Base-by-base conservation (phyloP, 2,329 filamentous ascomycete species). In the Colletotrichum liaoningense region DNA sequence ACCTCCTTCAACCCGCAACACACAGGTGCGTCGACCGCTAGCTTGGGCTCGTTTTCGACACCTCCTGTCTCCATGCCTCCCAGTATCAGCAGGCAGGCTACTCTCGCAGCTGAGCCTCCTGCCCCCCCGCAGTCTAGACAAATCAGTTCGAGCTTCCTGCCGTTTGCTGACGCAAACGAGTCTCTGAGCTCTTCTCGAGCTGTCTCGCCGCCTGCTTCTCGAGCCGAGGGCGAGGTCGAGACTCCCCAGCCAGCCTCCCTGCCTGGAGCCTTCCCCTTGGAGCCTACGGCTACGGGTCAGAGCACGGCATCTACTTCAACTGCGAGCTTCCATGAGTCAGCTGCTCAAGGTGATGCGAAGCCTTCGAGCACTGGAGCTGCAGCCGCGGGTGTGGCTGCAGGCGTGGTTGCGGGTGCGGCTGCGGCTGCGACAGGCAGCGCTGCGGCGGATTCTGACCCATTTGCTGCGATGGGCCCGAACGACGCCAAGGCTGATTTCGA, bases 401-500 rank as follows among this genome's bases (percentile, higher is more conserved):
- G 35, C 14, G 62, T 70, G 11, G 67, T 60, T 59, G 63, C 65
- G 16, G 66, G 65, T 19, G 62, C 72, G 16, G 66, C 63, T 19
- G 62, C 72, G 8, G 67, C 60, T 64, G 63, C 65, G 14, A 55
- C 59, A 1, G 64, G 75, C 63, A 60, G 66, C 9, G 54, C 33
- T 24, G 58, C 46, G 14, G 33, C 49, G 6, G 67, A 67, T n/a
- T 42, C 79, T 42, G 89, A 90, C 76, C 86, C 89, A 7, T 92
- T 92, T 72, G 83, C 83, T 6, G 84, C 84, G 33, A 81, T 88
- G 73, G 87, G 89, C 68, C 84, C 89, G 70, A 86, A 86, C 67
- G 91, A 90, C 82, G 90, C 91, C 54, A 95, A 95, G 84, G 92
- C 94, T 63, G 94, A 97, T 77, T 97, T 97, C 77, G 94, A 97